These are phyloP conservation scores for Mycena haematopus DNA, from an alignment of 768 basidiomycete genomes.

Conservation along the genomic window DNA sequence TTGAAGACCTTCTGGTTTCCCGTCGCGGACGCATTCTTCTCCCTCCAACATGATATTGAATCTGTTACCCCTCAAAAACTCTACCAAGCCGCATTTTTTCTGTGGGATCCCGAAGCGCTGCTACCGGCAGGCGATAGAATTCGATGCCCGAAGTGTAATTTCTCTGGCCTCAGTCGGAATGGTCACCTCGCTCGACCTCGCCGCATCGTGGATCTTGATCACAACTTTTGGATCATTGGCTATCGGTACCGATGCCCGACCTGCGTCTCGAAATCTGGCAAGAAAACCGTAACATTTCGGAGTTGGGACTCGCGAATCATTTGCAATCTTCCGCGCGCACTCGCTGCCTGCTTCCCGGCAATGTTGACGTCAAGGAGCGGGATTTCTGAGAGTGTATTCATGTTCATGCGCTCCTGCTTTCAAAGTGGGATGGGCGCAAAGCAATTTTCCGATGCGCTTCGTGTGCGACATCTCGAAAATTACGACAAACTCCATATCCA, in stretches of 20 bases:
- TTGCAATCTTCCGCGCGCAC: not conserved
- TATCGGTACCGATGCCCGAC: constrained; percentile 8
- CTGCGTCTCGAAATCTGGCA: not conserved
- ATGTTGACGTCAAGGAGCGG: constrained; percentile 32
- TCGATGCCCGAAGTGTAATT: not conserved
- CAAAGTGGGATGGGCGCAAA: constrained; percentile 35
- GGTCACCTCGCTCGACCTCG: not conserved
- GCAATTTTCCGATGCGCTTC: constrained; percentile 34
- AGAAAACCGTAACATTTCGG: not conserved
- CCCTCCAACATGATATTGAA: no score
- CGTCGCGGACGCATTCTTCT: no score
- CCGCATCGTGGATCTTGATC: constrained; percentile 1
- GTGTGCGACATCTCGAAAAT: constrained; percentile 27
- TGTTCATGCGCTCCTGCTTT: no score
- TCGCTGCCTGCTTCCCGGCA: constrained; percentile 25
- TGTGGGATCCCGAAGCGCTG: constrained; percentile 9
- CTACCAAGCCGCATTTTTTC: not conserved
- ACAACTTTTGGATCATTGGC: constrained; percentile 4
- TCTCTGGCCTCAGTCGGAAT: not conserved
- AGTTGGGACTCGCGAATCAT: constrained; percentile 13
- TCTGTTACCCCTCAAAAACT: no score
- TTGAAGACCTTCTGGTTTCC: no score
- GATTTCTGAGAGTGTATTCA: constrained; percentile 27
- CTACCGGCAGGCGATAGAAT: not conserved
- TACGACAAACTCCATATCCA: constrained; percentile 27